Evolutionary conservation across 2,329 filamentous ascomycete species (phyloP), one percentile per base, ranked within the genome.

Genomic region (Hymenoscyphus repandus): DNA sequence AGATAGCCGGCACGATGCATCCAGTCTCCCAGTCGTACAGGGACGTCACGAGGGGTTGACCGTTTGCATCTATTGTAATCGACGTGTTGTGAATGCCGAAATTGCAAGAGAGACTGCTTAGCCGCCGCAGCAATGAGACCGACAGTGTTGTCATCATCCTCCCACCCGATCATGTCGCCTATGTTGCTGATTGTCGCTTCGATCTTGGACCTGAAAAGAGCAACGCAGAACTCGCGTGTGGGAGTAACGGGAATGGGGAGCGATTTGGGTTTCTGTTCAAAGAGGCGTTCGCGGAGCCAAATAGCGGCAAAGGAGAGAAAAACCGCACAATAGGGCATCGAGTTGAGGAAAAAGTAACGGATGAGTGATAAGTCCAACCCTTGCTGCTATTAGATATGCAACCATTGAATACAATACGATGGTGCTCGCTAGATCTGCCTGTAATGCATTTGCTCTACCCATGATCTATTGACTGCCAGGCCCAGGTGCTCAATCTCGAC

Each of bases 31-130:
- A 51, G 51, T 68, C 64, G 52, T 57, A 66, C 9, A 68, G 44
- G 11, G 63, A 67, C 27, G 64, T 66, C 18, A 67, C 49, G 6
- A 43, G 36, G 11, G 58, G 54, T 36, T 52, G 39, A 17, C 53
- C 52, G 6, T 53, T 45, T 11, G 31, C 46, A 47, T 64, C 57
- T 27, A 53, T 52, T 38, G 45, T 50, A 34, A 63, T 57, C 3
- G 60, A 61, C 58, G 62, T 64, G 42, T 66, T 68, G 49, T 68
- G 63, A 27, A n/a, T n/a, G n/a, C n/a, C n/a, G n/a, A n/a, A 34
- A 13, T 18, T 39, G 58, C 3, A 67, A 53, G 2, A 68, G 58
- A 22, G 59, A 60, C 39, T 62, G 44, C 49, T 63, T 64, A 11
- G 63, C 61, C 6, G 53, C 49, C 7, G 52, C 44, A 17, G 56